Evolutionary conservation across 306 rosid species (phyloP).

Genomic region (cucumber (Cucumis sativus)): DNA sequence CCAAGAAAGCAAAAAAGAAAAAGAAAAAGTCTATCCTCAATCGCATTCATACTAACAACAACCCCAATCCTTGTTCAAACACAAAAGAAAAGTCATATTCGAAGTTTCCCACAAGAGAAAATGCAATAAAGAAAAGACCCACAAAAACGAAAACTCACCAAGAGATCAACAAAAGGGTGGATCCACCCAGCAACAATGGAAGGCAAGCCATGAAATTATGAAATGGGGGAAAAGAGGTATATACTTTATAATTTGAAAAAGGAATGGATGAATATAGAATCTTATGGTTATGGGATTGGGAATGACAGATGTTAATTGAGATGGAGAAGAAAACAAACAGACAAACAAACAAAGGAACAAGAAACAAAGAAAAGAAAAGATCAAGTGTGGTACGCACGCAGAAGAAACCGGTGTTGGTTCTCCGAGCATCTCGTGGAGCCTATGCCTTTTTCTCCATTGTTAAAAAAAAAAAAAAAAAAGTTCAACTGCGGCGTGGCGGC

Average conservation of each 20-base stretch:
- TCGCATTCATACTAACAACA: background rate
- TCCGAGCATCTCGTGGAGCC: constrained; percentile 2
- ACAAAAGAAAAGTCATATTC: background rate
- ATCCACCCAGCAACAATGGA: background rate
- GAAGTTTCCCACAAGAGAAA: background rate
- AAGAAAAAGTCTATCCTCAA: background rate
- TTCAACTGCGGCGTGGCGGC: background rate
- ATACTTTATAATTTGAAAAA: background rate
- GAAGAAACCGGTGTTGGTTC: background rate
- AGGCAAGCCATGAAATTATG: background rate
- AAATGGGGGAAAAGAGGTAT: background rate
- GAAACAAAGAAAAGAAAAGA: background rate
- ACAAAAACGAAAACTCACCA: background rate
- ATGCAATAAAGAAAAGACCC: background rate
- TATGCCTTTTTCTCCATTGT: background rate
- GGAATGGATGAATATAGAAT: background rate
- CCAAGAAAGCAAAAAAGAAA: background rate
- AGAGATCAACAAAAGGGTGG: background rate
- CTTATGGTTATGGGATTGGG: background rate
- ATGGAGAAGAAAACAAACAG: background rate
- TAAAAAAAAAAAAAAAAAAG: background rate
- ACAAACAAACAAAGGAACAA: background rate
- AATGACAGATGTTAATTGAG: background rate
- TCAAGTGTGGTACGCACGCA: background rate
- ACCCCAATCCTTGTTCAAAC: background rate